phyloP scores from a whole-genome alignment of 2,329 filamentous ascomycete species.

The Diaporthe caulivora region DNA sequence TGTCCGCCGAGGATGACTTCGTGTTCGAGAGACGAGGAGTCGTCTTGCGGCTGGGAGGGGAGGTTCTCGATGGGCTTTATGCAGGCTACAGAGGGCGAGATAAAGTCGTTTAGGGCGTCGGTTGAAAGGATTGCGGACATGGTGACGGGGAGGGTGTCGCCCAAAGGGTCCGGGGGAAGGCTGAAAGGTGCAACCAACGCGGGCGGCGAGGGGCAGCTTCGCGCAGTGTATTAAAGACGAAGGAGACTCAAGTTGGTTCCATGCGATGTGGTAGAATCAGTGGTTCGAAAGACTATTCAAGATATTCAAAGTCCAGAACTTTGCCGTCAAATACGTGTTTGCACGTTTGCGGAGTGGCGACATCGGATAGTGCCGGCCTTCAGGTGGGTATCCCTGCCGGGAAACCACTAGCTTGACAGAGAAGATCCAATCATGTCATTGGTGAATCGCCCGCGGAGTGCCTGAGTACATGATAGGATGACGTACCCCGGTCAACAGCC shows the following conservation, averaged over 20 bases:
- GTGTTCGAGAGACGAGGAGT: constrained; percentile 64
- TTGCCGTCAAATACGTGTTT: background rate
- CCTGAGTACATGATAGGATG: constrained; percentile 11
- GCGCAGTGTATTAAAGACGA: background rate
- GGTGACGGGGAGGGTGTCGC: constrained; percentile 45
- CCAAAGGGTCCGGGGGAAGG: background rate
- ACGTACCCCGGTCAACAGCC: constrained; percentile 12
- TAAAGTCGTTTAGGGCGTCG: constrained; percentile 99
- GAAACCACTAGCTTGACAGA: background rate
- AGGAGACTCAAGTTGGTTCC: background rate
- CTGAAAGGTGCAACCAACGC: constrained; percentile 6
- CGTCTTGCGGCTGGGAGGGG: constrained; percentile 69
- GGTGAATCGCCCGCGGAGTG: constrained; percentile 7
- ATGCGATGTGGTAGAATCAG: constrained; percentile 9
- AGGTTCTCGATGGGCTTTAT: constrained; percentile 98
- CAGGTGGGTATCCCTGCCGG: constrained; percentile 31
- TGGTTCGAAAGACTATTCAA: background rate
- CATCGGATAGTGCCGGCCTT: constrained; percentile 32
- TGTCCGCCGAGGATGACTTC: constrained; percentile 96
- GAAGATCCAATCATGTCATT: constrained; percentile 2
- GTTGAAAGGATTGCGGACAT: constrained; percentile 99
- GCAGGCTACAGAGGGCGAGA: constrained; percentile 95
- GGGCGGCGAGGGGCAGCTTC: constrained; percentile 21
- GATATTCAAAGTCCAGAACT: background rate
- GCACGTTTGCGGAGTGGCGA: constrained; percentile 17